Conservation (phyloP, 371 early-diverging fungal species). For the Syncephalastrum racemosum region DNA sequence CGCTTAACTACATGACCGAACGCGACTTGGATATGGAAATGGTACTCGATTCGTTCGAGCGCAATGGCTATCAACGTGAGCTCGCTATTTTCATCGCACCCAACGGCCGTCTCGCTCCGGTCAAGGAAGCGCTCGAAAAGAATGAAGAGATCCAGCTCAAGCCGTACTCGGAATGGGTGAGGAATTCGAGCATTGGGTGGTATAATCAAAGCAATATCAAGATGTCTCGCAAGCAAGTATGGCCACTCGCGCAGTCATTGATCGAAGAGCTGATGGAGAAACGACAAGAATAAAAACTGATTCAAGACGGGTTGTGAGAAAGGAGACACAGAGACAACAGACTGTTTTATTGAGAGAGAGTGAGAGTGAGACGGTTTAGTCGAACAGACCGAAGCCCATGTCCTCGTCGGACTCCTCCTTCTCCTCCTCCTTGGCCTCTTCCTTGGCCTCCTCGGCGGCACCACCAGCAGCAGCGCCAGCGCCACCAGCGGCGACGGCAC, state of each 20-base stretch:
- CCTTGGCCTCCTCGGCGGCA: conserved; percentile 55
- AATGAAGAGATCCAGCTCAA: conserved; percentile 12
- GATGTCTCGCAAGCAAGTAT: conserved; percentile 71
- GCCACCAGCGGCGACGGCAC: conserved; percentile 29
- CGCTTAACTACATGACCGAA: conserved; percentile 35
- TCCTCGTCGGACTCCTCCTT: conserved; percentile 84
- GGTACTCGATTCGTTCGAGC: conserved; percentile 57
- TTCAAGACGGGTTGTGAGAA: not conserved
- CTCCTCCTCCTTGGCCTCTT: conserved; percentile 61
- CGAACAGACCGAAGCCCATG: conserved; percentile 74
- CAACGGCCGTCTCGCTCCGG: conserved; percentile 15
- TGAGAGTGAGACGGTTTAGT: conserved; percentile 13
- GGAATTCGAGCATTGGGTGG: conserved; percentile 18
- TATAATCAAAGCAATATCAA: conserved; percentile 57
- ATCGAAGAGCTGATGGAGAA: conserved; percentile 2
- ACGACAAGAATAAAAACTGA: too few relatives aligned
- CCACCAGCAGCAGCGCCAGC: conserved; percentile 45
- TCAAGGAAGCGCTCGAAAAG: conserved; percentile 31
- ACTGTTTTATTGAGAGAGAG: not conserved
- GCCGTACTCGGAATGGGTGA: conserved; percentile 1
- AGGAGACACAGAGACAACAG: conserved; percentile 3
- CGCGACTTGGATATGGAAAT: conserved; percentile 54
- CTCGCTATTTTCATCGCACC: conserved; percentile 47
- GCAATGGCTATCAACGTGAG: conserved; percentile 60
- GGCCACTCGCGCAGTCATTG: conserved; percentile 53